phyloP scores from a whole-genome alignment of 192 early-diverging fungal species.

The Umbelopsis sp. region DNA sequence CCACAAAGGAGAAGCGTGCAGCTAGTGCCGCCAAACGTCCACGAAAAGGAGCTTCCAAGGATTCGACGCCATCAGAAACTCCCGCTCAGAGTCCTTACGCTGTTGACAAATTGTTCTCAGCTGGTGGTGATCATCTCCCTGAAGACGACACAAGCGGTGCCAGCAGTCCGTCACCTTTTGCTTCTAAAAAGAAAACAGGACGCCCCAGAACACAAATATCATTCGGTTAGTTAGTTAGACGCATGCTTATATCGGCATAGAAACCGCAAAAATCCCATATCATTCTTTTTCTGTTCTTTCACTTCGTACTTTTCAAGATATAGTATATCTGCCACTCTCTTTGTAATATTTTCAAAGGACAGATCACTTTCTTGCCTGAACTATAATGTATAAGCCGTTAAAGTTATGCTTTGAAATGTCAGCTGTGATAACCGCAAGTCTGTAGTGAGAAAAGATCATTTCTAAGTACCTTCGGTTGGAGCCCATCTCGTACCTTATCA shows the following conservation, averaged over 20 bases:
- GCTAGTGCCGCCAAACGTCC: background rate
- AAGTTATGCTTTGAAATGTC: too few relatives aligned
- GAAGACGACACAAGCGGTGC: constrained; percentile 15
- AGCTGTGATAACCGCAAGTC: too few relatives aligned
- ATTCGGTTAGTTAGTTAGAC: constrained; percentile 1
- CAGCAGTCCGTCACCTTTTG: background rate
- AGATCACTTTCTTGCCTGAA: background rate
- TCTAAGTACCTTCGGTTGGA: too few relatives aligned
- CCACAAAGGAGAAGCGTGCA: constrained; percentile 34
- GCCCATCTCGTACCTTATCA: too few relatives aligned
- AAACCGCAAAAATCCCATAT: background rate
- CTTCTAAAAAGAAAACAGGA: constrained; percentile 20
- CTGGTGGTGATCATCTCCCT: constrained; percentile 27
- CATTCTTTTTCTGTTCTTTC: background rate
- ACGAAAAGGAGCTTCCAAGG: background rate
- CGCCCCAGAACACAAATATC: constrained; percentile 31
- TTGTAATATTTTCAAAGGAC: constrained; percentile 3
- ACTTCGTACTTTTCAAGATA: background rate
- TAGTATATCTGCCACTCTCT: background rate
- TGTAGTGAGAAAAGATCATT: too few relatives aligned
- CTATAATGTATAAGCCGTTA: background rate
- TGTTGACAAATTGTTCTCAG: constrained; percentile 27
- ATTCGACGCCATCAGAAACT: background rate
- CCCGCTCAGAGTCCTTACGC: constrained; percentile 25
- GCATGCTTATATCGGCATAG: background rate